These are phyloP conservation scores for Irpex lacteus DNA, from an alignment of 1,284 basidiomycete genomes.

Conservation along the genomic window DNA sequence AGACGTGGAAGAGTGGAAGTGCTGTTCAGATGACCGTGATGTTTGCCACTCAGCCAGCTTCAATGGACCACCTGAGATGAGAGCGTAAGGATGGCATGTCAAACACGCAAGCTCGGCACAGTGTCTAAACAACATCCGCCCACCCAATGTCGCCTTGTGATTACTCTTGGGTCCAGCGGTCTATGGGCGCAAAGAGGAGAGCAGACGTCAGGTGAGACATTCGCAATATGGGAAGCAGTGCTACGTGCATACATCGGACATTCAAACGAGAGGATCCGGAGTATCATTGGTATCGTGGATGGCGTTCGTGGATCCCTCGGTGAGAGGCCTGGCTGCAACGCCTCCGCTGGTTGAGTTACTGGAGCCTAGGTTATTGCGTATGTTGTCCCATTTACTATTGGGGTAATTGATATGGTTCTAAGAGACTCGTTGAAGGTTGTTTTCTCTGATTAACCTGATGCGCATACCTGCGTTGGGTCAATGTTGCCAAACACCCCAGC, in stretches of 20 bases:
- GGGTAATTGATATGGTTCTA: conserved; percentile 71
- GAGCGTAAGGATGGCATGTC: conserved; percentile 1
- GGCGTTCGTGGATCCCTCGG: conserved; percentile 37
- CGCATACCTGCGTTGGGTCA: conserved; percentile 48
- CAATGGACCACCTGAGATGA: conserved; percentile 41
- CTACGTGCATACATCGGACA: neutral
- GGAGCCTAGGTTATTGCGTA: conserved; percentile 57
- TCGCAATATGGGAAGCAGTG: neutral
- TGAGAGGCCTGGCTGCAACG: conserved; percentile 16
- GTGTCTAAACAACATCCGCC: conserved; percentile 15
- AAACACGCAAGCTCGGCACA: neutral
- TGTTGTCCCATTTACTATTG: conserved; percentile 67
- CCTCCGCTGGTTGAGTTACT: conserved; percentile 1
- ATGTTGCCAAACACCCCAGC: conserved; percentile 47
- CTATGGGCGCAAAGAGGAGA: neutral
- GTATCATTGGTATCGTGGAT: conserved; percentile 38
- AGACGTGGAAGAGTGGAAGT: neutral
- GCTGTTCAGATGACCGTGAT: conserved; percentile 41
- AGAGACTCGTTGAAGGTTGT: neutral
- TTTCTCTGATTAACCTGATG: neutral
- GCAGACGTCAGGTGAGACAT: neutral
- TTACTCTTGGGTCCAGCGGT: neutral
- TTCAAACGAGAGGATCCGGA: neutral
- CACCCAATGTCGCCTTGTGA: conserved; percentile 45
- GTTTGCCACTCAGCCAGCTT: conserved; percentile 70